Base-by-base conservation (phyloP, 768 basidiomycete genomes). In the Asterophora lycoperdoides region DNA sequence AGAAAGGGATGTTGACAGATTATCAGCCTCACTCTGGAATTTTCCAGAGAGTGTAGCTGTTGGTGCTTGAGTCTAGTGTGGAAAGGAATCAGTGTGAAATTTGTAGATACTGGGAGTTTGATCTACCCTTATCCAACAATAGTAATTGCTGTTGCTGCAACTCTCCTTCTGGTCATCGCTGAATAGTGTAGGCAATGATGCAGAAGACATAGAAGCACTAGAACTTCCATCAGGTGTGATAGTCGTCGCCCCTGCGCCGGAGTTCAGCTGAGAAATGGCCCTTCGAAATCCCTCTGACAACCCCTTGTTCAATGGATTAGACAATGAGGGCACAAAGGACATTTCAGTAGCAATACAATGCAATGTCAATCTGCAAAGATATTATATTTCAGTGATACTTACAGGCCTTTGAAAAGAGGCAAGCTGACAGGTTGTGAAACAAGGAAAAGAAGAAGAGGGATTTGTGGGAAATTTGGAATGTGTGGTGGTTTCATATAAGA, bases 241-340 rank as follows among this genome's bases (percentile, higher is more conserved):
- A 14, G 38, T 6, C 18, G 18, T 26, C 33, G 10, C n/a, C 4
- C 38, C 23, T 38, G 10, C n/a, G 8, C 38, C 23, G 3, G 23
- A 6, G 13, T 34, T 46, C 29, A 39, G 8, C 1, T 38, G 17
- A 18, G 37, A 19, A 13, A 39, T 14, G 28, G 6, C 23, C 14
- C 17, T n/a, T 41, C 35, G 43, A 2, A 41, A 32, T 38, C 33
- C 41, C 18, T 45, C 29, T 19, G 13, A 43, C 30, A 37, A 38
- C 28, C 30, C 43, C 36, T n/a, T 13, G 20, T 57, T 29, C n/a
- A 42, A 35, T n/a, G 52, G 50, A n/a, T 52, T 52, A 18, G 29
- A 20, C 7, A 39, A n/a, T 8, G 41, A 37, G 20, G 46, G 42
- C 4, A 42, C 29, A 32, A 45, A 46, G 2, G n/a, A 9, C 20